Percentiles rank a stretch among this genome's conserved stretches.
phyloP scores from a whole-genome alignment of 768 basidiomycete genomes.

The Phylloporus rhodoxanthus region DNA sequence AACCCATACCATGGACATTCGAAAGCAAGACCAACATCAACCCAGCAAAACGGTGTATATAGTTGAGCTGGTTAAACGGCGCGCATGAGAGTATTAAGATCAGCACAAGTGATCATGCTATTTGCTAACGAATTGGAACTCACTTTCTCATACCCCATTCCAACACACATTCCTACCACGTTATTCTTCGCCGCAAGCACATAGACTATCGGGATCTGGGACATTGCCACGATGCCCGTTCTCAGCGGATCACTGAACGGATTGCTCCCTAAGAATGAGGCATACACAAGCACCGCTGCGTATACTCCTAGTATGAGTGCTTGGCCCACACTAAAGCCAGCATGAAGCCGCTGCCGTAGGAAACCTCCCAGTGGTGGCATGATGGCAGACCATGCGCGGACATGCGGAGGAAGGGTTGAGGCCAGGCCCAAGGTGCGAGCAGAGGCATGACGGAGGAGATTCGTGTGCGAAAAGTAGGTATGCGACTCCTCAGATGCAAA shows the following conservation, averaged over 20 bases:
- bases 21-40: conserved; percentile 35
- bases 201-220: conserved; percentile 43
- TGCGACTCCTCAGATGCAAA: conserved; percentile 23
- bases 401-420: conserved; percentile 28
- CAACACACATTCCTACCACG: conserved; percentile 34
- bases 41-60: conserved; percentile 51
- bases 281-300: conserved; percentile 31
- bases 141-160: conserved; percentile 46
- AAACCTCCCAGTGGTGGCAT: conserved; percentile 30
- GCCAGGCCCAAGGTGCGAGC: conserved; percentile 8
- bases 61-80: conserved; percentile 38
- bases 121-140: conserved; percentile 3
- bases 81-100: background rate
- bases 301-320: conserved; percentile 34
- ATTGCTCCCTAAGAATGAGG: conserved; percentile 30
- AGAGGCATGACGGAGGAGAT: conserved; percentile 19
- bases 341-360: conserved; percentile 30
- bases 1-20: conserved; percentile 40
- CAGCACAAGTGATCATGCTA: background rate
- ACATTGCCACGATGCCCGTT: conserved; percentile 34
- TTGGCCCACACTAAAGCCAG: conserved; percentile 36
- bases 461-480: conserved; percentile 22
- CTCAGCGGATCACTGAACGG: conserved; percentile 33
- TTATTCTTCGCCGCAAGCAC: conserved; percentile 48
- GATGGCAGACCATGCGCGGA: conserved; percentile 34